phyloP scores from a whole-genome alignment of 768 basidiomycete species.

The Tubosaeta brunneosetosa region DNA sequence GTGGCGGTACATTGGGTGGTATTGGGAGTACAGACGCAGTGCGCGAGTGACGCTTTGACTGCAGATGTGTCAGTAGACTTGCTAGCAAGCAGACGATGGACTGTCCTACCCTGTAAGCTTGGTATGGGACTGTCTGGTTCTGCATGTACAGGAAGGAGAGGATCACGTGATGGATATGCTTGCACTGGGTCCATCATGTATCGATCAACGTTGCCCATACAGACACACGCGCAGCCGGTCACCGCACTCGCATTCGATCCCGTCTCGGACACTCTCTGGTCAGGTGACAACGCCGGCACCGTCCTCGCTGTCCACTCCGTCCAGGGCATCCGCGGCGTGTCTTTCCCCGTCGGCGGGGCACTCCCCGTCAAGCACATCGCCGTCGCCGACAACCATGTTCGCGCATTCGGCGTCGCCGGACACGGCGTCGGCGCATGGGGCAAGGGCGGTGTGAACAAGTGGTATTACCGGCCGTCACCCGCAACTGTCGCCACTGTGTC shows the following conservation, averaged over 20 bases:
- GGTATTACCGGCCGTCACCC: constrained; percentile 54
- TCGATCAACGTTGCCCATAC: constrained; percentile 15
- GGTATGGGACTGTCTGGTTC: constrained; percentile 40
- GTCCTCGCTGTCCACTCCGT: constrained; percentile 65
- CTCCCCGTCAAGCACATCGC: constrained; percentile 68
- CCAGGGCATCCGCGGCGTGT: constrained; percentile 62
- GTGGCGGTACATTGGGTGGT: constrained; percentile 22
- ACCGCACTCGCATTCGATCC: constrained; percentile 87
- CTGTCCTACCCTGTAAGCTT: constrained; percentile 40
- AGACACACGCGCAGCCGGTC: constrained; percentile 41
- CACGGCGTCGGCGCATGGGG: constrained; percentile 74
- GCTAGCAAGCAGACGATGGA: accelerated
- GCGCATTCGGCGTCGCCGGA: constrained; percentile 55
- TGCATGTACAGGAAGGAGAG: constrained; percentile 3
- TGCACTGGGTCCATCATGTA: constrained; percentile 13
- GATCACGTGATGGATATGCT: constrained; percentile 16
- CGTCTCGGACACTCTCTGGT: constrained; percentile 85
- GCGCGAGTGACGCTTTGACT: constrained; percentile 49
- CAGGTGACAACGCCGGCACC: constrained; percentile 67
- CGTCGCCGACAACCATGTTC: constrained; percentile 75
- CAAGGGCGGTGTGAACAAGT: constrained; percentile 82
- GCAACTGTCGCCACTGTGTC: constrained; percentile 38
- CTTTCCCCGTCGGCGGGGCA: constrained; percentile 67
- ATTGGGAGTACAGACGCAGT: constrained; percentile 30
- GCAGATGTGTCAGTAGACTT: not conserved